These are phyloP conservation scores for Verticillium klebahnii DNA, from an alignment of 2,329 filamentous ascomycete genomes.

Conservation along the genomic window DNA sequence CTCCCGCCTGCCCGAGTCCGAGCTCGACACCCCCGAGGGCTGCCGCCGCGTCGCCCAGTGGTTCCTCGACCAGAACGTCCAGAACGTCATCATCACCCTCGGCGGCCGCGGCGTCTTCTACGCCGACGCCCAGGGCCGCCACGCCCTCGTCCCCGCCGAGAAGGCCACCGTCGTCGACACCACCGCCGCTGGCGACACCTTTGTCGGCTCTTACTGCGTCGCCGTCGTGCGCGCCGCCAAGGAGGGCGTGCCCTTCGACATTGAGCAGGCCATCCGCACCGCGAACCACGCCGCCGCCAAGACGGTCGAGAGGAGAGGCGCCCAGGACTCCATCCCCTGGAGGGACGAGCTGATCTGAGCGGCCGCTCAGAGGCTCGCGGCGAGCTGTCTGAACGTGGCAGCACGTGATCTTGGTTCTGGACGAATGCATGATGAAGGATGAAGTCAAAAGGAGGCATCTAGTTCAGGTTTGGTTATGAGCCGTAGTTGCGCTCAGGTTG, in stretches of 20 bases:
- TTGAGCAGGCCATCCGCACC: constrained; percentile 52
- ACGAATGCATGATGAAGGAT: constrained; percentile 1
- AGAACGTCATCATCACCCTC: constrained; percentile 77
- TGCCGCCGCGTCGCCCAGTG: constrained; percentile 43
- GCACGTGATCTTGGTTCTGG: too few relatives aligned
- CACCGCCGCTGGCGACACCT: constrained; percentile 91
- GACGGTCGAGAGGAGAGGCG: constrained; percentile 36
- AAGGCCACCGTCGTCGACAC: constrained; percentile 82
- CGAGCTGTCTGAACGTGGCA: too few relatives aligned
- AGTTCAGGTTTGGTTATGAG: not conserved
- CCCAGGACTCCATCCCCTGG: constrained; percentile 39
- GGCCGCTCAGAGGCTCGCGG: too few relatives aligned
- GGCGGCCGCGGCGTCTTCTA: constrained; percentile 76
- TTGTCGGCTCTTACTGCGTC: constrained; percentile 83
- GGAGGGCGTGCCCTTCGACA: constrained; percentile 35
- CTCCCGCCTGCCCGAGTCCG: constrained; percentile 46
- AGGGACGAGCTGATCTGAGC: constrained; percentile 30
- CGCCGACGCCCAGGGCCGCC: constrained; percentile 35
- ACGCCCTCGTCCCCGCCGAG: constrained; percentile 54
- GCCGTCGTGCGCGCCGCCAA: constrained; percentile 51
- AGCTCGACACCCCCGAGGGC: constrained; percentile 42
- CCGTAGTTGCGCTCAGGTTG: not conserved
- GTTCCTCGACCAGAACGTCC: constrained; percentile 67
- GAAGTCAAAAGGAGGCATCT: not conserved
- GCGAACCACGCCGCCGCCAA: constrained; percentile 43